Conservation (phyloP, 2,329 filamentous ascomycete genomes). For the Endoconidiophora laricicola region DNA sequence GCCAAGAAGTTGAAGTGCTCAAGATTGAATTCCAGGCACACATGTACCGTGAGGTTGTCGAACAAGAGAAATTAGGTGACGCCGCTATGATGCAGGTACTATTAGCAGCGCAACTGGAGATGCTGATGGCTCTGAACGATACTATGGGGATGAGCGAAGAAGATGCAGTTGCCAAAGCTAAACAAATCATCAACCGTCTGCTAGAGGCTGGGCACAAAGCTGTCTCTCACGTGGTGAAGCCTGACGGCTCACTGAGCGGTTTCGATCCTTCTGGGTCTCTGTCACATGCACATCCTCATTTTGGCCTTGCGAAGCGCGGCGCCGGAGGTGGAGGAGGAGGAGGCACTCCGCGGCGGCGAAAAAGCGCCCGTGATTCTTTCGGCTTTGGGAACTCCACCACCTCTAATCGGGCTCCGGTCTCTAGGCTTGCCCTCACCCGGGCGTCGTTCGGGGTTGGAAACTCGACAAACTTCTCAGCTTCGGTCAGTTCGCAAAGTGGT, state of each 20-base stretch:
- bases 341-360: conserved; percentile 8
- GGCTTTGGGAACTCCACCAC: conserved; percentile 6
- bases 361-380: conserved; percentile 11
- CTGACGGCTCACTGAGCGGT: conserved; percentile 32
- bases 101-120: conserved; percentile 82
- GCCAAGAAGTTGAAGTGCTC: conserved; percentile 69
- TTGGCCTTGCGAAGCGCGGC: conserved; percentile 12
- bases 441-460: conserved; percentile 3
- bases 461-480: conserved; percentile 5
- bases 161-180: conserved; percentile 67
- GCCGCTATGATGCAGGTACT: conserved; percentile 65
- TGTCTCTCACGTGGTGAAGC: conserved; percentile 73
- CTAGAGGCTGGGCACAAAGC: conserved; percentile 60
- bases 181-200: conserved; percentile 58
- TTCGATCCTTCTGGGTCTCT: conserved; percentile 11
- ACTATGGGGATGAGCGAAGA: conserved; percentile 70
- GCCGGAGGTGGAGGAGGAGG: conserved; percentile 10
- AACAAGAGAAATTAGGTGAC: conserved; percentile 72
- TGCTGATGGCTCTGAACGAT: conserved; percentile 65
- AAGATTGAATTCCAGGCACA: conserved; percentile 73
- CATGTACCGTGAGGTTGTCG: conserved; percentile 56
- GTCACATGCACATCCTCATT: conserved; percentile 13
- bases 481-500: conserved; percentile 4
- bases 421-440: conserved; percentile 5
- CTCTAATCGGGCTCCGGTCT: conserved; percentile 1